These are phyloP conservation scores for Mycena sanguinolenta DNA, from an alignment of 768 basidiomycete genomes.

Conservation along the genomic window DNA sequence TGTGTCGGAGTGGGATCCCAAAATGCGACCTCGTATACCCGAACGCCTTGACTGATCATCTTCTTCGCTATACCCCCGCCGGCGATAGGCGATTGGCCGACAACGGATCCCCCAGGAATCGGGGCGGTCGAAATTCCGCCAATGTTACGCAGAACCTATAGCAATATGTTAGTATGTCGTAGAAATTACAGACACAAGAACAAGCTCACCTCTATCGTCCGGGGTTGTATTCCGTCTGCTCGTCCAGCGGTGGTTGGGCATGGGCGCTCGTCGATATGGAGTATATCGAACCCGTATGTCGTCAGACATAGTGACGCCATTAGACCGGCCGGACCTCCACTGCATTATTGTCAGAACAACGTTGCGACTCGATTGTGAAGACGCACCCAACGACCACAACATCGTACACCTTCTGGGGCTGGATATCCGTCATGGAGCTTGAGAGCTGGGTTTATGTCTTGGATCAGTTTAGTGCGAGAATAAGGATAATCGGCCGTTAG, in stretches of 20 bases:
- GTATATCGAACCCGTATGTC: constrained; percentile 36
- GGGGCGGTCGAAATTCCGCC: constrained; percentile 33
- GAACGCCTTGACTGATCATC: constrained; percentile 35
- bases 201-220: constrained; percentile 59
- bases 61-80: constrained; percentile 37
- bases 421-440: constrained; percentile 21
- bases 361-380: not conserved
- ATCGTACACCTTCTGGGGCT: constrained; percentile 33
- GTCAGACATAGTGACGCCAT: constrained; percentile 39
- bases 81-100: constrained; percentile 25
- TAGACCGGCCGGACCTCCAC: constrained; percentile 35
- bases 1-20: constrained; percentile 34
- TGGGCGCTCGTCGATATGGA: constrained; percentile 37
- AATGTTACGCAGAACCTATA: constrained; percentile 37
- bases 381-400: constrained; percentile 38
- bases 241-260: constrained; percentile 55
- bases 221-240: constrained; percentile 69
- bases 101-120: constrained; percentile 29
- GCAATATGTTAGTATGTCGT: not conserved
- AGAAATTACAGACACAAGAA: not conserved
- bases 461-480: not conserved
- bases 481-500: not conserved
- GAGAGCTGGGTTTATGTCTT: not conserved
- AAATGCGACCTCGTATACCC: constrained; percentile 38
- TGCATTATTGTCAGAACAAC: constrained; percentile 6